Evolutionary conservation across 345 rosid genomes (phyloP).

Genomic region (Lagerstroemia speciosa): DNA sequence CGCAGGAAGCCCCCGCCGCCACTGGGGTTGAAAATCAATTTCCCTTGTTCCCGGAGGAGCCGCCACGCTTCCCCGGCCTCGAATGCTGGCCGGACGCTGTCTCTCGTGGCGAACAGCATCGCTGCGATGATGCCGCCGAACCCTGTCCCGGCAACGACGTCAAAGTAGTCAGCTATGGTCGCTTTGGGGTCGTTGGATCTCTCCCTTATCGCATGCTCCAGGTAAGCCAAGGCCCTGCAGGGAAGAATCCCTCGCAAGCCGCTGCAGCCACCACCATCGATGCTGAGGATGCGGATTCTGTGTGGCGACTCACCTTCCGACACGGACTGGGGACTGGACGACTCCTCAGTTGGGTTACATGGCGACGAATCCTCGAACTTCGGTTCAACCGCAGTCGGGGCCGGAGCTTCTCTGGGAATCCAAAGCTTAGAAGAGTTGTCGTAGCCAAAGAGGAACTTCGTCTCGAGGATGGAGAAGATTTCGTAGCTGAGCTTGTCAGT

Average conservation of each 20-base stretch:
- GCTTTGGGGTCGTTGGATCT: constrained; percentile 84
- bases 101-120: constrained; percentile 74
- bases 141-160: constrained; percentile 83
- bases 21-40: constrained; percentile 27
- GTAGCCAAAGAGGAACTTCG: constrained; percentile 76
- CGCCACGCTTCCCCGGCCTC: constrained; percentile 84
- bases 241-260: constrained; percentile 76
- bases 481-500: constrained; percentile 90
- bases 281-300: constrained; percentile 65
- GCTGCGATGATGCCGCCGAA: constrained; percentile 84
- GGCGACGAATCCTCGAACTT: constrained; percentile 11
- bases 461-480: constrained; percentile 85
- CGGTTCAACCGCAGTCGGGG: neutral
- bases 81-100: constrained; percentile 54
- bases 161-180: constrained; percentile 78
- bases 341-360: neutral
- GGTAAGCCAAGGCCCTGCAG: constrained; percentile 73
- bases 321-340: neutral
- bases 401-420: constrained; percentile 38
- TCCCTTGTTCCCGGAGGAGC: constrained; percentile 59
- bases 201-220: constrained; percentile 58
- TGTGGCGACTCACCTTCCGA: constrained; percentile 66
- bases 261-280: constrained; percentile 71
- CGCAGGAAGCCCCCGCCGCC: constrained; percentile 28
- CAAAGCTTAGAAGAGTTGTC: constrained; percentile 50